Conservation (phyloP, 2,329 filamentous ascomycete species). For the Alternaria novae-zelandiae region DNA sequence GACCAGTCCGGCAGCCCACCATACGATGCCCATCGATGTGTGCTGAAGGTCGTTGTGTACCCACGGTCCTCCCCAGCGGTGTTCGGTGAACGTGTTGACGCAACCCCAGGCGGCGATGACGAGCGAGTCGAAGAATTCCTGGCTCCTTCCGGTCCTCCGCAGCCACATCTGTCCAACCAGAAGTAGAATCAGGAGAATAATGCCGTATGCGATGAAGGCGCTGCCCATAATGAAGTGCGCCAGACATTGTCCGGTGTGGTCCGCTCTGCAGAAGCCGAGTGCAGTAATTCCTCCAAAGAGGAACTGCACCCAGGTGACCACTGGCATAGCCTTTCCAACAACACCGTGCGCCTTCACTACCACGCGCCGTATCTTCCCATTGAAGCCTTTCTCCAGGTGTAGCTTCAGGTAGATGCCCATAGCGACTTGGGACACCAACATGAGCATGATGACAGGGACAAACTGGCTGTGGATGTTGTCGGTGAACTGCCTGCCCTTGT, state of each 20-base stretch:
- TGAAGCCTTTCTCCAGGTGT: slow-evolving; percentile 83
- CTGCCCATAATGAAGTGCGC: slow-evolving; percentile 99
- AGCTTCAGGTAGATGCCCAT: slow-evolving; percentile 88
- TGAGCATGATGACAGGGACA: slow-evolving; percentile 78
- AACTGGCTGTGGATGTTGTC: slow-evolving; percentile 75
- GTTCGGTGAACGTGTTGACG: slow-evolving; percentile 98
- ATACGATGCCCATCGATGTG: slow-evolving; percentile 98
- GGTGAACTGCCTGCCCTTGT: slow-evolving; percentile 86
- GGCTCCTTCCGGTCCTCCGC: slow-evolving; percentile 79
- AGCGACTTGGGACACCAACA: slow-evolving; percentile 76
- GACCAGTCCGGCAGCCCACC: slow-evolving; percentile 92
- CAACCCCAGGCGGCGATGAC: slow-evolving; percentile 95
- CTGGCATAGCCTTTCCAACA: slow-evolving; percentile 84
- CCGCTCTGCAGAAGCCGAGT: slow-evolving; percentile 88
- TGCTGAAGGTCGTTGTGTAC: slow-evolving; percentile 95
- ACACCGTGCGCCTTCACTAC: slow-evolving; percentile 78
- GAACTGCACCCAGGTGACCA: slow-evolving; percentile 92
- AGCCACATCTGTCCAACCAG: slow-evolving; percentile 90
- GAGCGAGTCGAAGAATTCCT: slow-evolving; percentile 94
- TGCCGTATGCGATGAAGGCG: slow-evolving; percentile 93
- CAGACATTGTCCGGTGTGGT: slow-evolving; percentile 89
- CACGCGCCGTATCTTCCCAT: slow-evolving; percentile 75
- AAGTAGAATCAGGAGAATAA: slow-evolving; percentile 83
- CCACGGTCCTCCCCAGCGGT: slow-evolving; percentile 90
- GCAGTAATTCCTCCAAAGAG: slow-evolving; percentile 92